Percentiles rank a stretch among this genome's conserved stretches.
These are phyloP conservation scores for Davidsoniella eucalypti DNA, from an alignment of 2,329 filamentous ascomycete species.

Conservation along the genomic window DNA sequence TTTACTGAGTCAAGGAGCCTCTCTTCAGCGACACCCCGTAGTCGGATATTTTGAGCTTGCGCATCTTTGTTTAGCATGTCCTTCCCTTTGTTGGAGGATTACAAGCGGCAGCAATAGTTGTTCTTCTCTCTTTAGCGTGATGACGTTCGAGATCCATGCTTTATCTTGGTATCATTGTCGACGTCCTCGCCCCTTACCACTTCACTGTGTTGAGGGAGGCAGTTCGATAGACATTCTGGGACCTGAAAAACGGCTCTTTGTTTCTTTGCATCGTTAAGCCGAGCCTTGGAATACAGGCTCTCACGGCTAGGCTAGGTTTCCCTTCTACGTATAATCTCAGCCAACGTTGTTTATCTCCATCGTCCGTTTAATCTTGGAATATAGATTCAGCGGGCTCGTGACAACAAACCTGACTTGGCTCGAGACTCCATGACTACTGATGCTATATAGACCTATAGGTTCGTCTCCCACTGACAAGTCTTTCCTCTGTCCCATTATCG, in stretches of 20 bases:
- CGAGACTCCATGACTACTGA: slow-evolving; percentile 1
- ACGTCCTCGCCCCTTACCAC: too few species aligned
- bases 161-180: background rate
- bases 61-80: slow-evolving; percentile 15
- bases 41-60: background rate
- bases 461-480: slow-evolving; percentile 13
- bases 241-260: background rate
- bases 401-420: too few species aligned
- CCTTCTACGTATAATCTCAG: background rate
- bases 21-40: background rate
- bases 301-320: background rate
- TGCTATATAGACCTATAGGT: slow-evolving; percentile 9
- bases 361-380: background rate
- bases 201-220: too few species aligned
- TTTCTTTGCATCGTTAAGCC: background rate
- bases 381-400: background rate
- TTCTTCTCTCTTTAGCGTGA: background rate
- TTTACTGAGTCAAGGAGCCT: slow-evolving; percentile 5
- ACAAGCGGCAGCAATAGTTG: slow-evolving; percentile 45
- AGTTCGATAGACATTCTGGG: background rate
- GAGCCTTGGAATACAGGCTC: slow-evolving; percentile 2
- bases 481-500: background rate
- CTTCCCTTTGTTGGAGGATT: slow-evolving; percentile 24
- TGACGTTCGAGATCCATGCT: background rate
- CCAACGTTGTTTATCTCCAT: background rate